Evolutionary conservation across 2,329 filamentous ascomycete genomes (phyloP), one percentile per base, ranked within the genome.

Genomic region (Trichoderma simmonsii): DNA sequence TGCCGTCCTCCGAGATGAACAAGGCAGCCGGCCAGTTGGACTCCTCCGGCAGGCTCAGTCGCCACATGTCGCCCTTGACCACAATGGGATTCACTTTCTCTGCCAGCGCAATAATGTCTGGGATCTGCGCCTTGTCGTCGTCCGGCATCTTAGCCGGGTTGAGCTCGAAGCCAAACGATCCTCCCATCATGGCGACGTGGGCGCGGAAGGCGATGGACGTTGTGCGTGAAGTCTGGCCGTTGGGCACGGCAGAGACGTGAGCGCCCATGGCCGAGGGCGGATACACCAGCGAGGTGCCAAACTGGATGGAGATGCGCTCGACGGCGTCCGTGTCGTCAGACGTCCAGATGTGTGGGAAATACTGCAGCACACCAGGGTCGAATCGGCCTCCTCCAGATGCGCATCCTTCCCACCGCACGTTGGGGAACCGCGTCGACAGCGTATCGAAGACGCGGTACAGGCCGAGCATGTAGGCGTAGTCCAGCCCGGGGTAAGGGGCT

Each of bases 121-220:
- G 89, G 0, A 92, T 83, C 34, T 83, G 81, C 0, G 80, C 83
- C 61, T 81, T 82, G n/a, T 91, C 89, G 14, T 85, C 85, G 0
- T 81, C 81, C 0, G 80, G 79, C 6, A 90, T 84, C 8, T 86
- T 82, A 0, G 80, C 80, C 0, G 89, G 90, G 76, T 91, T 84
- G 8, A 92, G 83, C 77, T 92, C 89, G 12, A 91, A 84, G 0
- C 90, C 90, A 74, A 91, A 91, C 0, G 88, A 90, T 2, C 89
- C 89, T 70, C 90, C 90, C 89, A 91, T 91, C 82, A 91, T 88
- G 6, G 90, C 90, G 0, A 91, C 89, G 70, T 91, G 89, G 0
- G 87, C 88, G 39, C 90, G 88, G 81, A 91, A 91, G 1, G 79
- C 78, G 14, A 91, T 83, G 0, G 89, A 85, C 1, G 86, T 86